Base-by-base conservation (phyloP, 805 yeast species). In the Ogataea paraovalis region DNA sequence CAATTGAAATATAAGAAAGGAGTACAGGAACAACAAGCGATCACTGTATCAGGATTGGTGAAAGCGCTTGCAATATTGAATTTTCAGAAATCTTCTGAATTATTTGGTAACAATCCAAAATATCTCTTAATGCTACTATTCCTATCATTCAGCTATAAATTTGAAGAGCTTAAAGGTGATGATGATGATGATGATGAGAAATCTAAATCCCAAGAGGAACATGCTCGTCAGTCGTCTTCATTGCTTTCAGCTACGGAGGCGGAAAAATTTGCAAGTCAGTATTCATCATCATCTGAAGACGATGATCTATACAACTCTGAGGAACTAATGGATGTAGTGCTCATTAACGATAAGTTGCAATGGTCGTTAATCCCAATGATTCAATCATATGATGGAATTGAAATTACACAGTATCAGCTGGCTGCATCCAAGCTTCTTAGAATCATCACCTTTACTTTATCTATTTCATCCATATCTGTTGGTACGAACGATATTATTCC, bases 381-480 rank as follows among this genome's bases (percentile, higher is more conserved):
- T 4, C 66, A 70, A 45, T 59, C 64, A 1, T 74, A 69, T 54
- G 83, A 80, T 58, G 68, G 65, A 2, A 58, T 76, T 12, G 72
- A 74, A n/a, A 42, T 74, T 0, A 63, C 68, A 0, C 54, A 63
- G 2, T 47, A 75, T 34, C 50, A 54, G 2, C 50, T 83, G 0
- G 57, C 73, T 0, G 80, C 78, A 0, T 44, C 56, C 0, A 71
- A 70, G 5, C 48, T 84, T 28, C 63, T 69, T 3, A 67, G 68
- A 4, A 41, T 85, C 2, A 44, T 84, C 10, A 68, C 83, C 0
- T 75, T 84, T 49, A 49, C 76, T 19, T 65, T 85, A 28, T 52
- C 77, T 0, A 56, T 80, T 2, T 64, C 72, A 1, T 69, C 78
- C 9, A 54, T 72, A 5, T 22, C 57, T 3, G 34, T 60, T 2